Evolutionary conservation across 495 filamentous ascomycete genomes (phyloP).

Genomic region (Endocarpon pusillum): DNA sequence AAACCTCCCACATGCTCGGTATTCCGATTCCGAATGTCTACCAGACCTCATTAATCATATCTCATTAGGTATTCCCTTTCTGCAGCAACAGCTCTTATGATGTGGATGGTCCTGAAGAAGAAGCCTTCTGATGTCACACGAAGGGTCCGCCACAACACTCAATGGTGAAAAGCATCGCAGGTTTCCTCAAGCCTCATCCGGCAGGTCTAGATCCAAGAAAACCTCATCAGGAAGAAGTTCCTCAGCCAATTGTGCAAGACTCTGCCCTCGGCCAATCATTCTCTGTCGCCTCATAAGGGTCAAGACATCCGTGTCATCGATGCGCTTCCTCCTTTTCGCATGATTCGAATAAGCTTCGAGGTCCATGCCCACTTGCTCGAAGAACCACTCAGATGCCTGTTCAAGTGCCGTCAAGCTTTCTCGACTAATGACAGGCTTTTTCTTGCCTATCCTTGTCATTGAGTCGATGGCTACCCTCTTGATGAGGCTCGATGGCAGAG

Average conservation of each 20-base stretch:
- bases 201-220: slow-evolving; percentile 62
- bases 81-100: slow-evolving; percentile 78
- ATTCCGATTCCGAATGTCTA: not conserved
- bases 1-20: not conserved
- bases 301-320: slow-evolving; percentile 70
- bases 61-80: slow-evolving; percentile 67
- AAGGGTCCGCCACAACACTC: slow-evolving; percentile 61
- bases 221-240: slow-evolving; percentile 68
- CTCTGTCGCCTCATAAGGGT: slow-evolving; percentile 43
- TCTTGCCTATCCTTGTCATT: slow-evolving; percentile 38
- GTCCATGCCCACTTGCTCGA: slow-evolving; percentile 69
- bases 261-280: not conserved
- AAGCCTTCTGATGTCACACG: slow-evolving; percentile 55
- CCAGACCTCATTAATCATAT: too few relatives aligned
- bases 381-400: slow-evolving; percentile 74
- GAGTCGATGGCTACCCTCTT: slow-evolving; percentile 62
- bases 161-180: slow-evolving; percentile 40
- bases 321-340: slow-evolving; percentile 63
- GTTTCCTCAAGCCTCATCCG: slow-evolving; percentile 30
- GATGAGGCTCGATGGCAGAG: slow-evolving; percentile 49
- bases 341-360: slow-evolving; percentile 65
- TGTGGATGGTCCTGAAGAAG: slow-evolving; percentile 83
- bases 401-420: slow-evolving; percentile 57
- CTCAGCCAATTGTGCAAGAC: slow-evolving; percentile 41
- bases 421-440: slow-evolving; percentile 48